Percentiles rank a stretch among this genome's conserved stretches.
Conservation (phyloP, 257 asterid genomes). For the Echium plantagineum region DNA sequence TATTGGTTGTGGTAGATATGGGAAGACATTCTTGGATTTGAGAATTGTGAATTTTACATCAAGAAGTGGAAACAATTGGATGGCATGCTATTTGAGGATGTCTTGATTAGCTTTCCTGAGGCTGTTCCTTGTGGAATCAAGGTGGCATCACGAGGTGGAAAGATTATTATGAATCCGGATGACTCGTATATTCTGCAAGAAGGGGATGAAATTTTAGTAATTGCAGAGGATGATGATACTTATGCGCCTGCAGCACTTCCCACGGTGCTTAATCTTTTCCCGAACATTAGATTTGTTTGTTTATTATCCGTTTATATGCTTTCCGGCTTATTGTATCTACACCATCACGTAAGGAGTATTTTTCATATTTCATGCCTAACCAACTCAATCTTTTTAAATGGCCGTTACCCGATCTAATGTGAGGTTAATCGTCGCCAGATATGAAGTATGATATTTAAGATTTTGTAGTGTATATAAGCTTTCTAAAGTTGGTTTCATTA, state of each 20-base stretch:
- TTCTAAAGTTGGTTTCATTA: too few relatives aligned
- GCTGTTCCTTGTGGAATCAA: slow-evolving; percentile 92
- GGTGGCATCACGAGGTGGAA: slow-evolving; percentile 70
- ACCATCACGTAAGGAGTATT: neutral
- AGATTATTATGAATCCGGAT: slow-evolving; percentile 74
- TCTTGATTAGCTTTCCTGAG: slow-evolving; percentile 73
- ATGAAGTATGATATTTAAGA: too few relatives aligned
- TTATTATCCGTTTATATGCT: neutral
- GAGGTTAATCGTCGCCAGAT: too few relatives aligned
- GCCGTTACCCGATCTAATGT: too few relatives aligned
- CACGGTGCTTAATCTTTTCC: slow-evolving; percentile 55
- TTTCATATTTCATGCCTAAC: neutral
- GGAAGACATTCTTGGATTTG: slow-evolving; percentile 95
- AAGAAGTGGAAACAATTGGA: slow-evolving; percentile 77
- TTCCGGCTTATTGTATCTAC: neutral
- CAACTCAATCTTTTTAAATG: too few relatives aligned
- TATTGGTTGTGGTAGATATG: slow-evolving; percentile 47
- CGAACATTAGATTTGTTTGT: slow-evolving; percentile 4
- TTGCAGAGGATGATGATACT: slow-evolving; percentile 89
- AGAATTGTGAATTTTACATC: slow-evolving; percentile 83
- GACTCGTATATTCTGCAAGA: slow-evolving; percentile 72
- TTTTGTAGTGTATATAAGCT: too few relatives aligned
- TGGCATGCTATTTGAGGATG: slow-evolving; percentile 80
- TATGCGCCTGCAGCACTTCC: slow-evolving; percentile 69
- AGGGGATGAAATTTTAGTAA: slow-evolving; percentile 83